Conservation (phyloP, 163 green algal species). For the Chloromonas sp. region DNA sequence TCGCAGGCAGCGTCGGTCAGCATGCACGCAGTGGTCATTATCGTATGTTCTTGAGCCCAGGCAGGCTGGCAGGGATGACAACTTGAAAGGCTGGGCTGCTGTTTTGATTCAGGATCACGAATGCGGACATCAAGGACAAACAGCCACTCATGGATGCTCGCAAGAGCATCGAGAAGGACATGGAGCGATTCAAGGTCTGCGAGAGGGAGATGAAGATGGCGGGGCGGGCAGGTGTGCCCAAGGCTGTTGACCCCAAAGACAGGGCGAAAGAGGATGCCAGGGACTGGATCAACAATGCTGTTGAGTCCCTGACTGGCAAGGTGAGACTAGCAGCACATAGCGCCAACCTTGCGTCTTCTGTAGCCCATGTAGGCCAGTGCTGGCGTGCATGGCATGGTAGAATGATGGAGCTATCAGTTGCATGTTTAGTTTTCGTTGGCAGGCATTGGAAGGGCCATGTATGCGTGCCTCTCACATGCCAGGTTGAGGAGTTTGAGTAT, state of each 20-base stretch:
- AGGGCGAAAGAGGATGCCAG: conserved; percentile 72
- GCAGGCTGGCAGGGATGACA: no score
- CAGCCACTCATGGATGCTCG: conserved; percentile 76
- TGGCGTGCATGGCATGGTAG: no score
- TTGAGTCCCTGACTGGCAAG: conserved; percentile 73
- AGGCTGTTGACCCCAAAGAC: conserved; percentile 75
- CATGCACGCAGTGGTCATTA: no score
- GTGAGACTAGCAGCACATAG: conserved; percentile 11
- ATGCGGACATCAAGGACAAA: conserved; percentile 97
- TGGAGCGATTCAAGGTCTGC: conserved; percentile 93
- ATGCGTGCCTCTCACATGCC: no score
- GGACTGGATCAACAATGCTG: conserved; percentile 89
- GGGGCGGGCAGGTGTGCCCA: conserved; percentile 4
- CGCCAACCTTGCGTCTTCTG: no score
- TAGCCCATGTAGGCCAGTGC: no score
- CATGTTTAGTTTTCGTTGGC: no score
- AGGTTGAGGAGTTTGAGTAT: conserved; percentile 86
- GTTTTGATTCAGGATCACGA: conserved; percentile 55
- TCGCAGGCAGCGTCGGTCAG: no score
- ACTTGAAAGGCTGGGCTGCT: no score
- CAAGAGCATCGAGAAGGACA: conserved; percentile 90
- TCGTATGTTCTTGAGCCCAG: no score
- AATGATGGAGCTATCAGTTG: no score
- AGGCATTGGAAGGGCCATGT: no score
- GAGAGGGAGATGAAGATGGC: conserved; percentile 12